phyloP scores from a whole-genome alignment of 768 basidiomycete genomes.

The Suillus brevipes region DNA sequence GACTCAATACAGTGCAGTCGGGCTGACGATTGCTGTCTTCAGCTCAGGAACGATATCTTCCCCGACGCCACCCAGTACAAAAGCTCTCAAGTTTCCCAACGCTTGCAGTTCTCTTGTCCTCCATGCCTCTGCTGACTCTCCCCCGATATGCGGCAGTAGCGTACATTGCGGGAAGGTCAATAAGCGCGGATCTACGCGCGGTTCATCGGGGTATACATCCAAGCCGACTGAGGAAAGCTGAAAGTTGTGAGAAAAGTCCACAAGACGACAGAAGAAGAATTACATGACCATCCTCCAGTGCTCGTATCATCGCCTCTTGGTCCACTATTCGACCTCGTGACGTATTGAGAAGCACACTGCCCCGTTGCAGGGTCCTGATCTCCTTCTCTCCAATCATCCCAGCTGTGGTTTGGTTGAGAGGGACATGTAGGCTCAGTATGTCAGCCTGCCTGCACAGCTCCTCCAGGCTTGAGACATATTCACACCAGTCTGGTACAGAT shows the following conservation, averaged over 20 bases:
- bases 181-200: conserved; percentile 69
- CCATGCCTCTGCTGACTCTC: conserved; percentile 73
- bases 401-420: conserved; percentile 68
- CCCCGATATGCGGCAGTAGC: conserved; percentile 87
- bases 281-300: conserved; percentile 82
- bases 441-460: conserved; percentile 67
- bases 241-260: conserved; percentile 6
- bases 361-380: conserved; percentile 72
- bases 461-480: conserved; percentile 4
- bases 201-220: conserved; percentile 82
- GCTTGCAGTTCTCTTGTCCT: conserved; percentile 76
- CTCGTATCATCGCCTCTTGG: conserved; percentile 80
- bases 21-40: not conserved
- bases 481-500: not conserved
- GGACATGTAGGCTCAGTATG: conserved; percentile 81
- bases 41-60: conserved; percentile 61
- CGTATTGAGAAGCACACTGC: conserved; percentile 76
- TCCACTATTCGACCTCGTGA: conserved; percentile 84
- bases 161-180: conserved; percentile 75
- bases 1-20: not conserved
- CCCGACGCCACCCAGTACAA: conserved; percentile 56
- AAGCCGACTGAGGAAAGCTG: conserved; percentile 77
- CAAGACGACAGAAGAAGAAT: conserved; percentile 36
- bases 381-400: conserved; percentile 69
- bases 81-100: conserved; percentile 67